Percentiles rank a stretch among this genome's conserved stretches.
Evolutionary conservation across 2,329 filamentous ascomycete genomes (phyloP).

Genomic region (Metarhizium anisopliae): DNA sequence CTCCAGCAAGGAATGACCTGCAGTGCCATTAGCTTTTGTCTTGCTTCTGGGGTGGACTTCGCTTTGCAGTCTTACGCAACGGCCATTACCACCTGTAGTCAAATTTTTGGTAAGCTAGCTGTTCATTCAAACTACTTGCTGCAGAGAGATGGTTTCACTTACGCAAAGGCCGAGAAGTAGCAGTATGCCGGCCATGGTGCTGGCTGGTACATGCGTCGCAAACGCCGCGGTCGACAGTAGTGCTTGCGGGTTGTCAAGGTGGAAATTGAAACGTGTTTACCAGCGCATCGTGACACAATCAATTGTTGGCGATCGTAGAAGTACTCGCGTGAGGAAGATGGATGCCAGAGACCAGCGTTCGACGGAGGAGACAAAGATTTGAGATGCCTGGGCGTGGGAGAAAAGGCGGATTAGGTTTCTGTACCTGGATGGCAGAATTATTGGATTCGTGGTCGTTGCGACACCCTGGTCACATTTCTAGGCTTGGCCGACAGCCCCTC

Average conservation of each 20-base stretch:
- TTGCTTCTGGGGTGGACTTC: not conserved
- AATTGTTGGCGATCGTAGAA: not conserved
- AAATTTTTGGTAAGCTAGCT: not conserved
- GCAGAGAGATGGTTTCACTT: constrained; percentile 13
- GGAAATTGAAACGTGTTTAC: not conserved
- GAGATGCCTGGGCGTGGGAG: not conserved
- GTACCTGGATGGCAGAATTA: not conserved
- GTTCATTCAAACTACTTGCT: not conserved
- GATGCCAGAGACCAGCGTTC: no score
- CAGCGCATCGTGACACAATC: constrained; percentile 1
- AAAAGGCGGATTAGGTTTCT: not conserved
- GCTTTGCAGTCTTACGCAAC: constrained; percentile 33
- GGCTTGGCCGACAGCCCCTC: not conserved
- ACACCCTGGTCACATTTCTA: not conserved
- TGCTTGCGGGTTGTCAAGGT: not conserved
- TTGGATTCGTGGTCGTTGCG: not conserved
- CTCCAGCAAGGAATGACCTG: constrained; percentile 89
- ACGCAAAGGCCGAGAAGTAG: constrained; percentile 32
- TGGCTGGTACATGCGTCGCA: not conserved
- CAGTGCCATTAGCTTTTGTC: not conserved
- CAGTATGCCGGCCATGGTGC: constrained; percentile 30
- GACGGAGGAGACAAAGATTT: not conserved
- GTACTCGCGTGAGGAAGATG: not conserved
- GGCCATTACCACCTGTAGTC: constrained; percentile 44
- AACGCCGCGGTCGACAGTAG: not conserved